Percentiles rank a stretch among this genome's conserved stretches.
phyloP scores from a whole-genome alignment of 2,329 filamentous ascomycete genomes.

The Cladosporium halotolerans region DNA sequence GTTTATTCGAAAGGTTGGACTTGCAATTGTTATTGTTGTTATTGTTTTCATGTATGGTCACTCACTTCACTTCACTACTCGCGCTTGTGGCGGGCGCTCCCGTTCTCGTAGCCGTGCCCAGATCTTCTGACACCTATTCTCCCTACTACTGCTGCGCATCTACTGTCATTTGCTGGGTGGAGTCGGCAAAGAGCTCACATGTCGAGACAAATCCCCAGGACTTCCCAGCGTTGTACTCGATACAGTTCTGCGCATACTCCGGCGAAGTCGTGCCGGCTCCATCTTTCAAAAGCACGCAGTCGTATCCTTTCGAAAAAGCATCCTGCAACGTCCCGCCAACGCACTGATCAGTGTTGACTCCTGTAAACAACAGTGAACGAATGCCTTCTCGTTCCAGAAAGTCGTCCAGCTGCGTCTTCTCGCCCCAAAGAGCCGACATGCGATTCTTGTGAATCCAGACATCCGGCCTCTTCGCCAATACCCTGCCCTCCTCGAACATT shows the following conservation, averaged over 20 bases:
- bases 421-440: conserved; percentile 52
- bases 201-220: conserved; percentile 29
- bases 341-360: conserved; percentile 58
- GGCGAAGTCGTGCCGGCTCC: conserved; percentile 48
- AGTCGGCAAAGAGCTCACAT: conserved; percentile 25
- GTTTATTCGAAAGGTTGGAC: too few species aligned
- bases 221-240: conserved; percentile 32
- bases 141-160: too few species aligned
- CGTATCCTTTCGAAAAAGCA: conserved; percentile 50
- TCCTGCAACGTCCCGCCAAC: conserved; percentile 52
- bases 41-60: too few species aligned
- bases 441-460: conserved; percentile 52
- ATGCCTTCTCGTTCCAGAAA: conserved; percentile 37
- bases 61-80: too few species aligned
- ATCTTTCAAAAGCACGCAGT: conserved; percentile 51
- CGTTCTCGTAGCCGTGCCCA: too few species aligned
- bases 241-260: conserved; percentile 29
- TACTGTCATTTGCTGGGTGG: too few species aligned
- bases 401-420: conserved; percentile 37
- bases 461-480: conserved; percentile 34
- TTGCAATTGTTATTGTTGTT: too few species aligned
- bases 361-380: conserved; percentile 50
- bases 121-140: too few species aligned
- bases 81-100: too few species aligned
- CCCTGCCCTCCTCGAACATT: conserved; percentile 30